A percentile compares a stretch with the other conserved stretches of the same genome.
These are phyloP conservation scores for Aspergillus sp. DNA, from an alignment of 2,329 filamentous ascomycete genomes.

Conservation along the genomic window DNA sequence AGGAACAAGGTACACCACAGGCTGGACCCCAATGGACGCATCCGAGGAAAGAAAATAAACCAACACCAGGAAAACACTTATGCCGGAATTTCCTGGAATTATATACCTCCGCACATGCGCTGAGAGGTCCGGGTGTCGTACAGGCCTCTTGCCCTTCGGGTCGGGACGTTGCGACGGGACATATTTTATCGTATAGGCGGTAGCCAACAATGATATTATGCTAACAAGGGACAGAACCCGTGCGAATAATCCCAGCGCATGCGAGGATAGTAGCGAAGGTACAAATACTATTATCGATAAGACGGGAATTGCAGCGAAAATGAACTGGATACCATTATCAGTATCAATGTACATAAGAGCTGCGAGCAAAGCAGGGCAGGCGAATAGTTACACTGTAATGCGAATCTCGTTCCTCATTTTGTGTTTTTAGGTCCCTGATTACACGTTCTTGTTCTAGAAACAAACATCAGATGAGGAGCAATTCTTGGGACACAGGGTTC, in stretches of 20 bases:
- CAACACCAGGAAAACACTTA: conserved; percentile 32
- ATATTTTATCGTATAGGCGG: conserved; percentile 39
- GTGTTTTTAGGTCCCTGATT: conserved; percentile 35
- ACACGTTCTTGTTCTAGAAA: conserved; percentile 43
- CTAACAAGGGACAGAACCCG: conserved; percentile 32
- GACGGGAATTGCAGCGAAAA: conserved; percentile 41
- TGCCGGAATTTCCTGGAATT: conserved; percentile 26
- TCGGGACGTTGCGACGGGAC: conserved; percentile 27
- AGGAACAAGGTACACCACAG: conserved; percentile 37
- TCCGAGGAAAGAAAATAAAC: conserved; percentile 24
- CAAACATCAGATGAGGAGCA: neutral
- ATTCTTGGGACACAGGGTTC: neutral
- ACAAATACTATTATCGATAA: conserved; percentile 32
- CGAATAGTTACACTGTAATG: conserved; percentile 38
- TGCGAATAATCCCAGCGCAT: conserved; percentile 17
- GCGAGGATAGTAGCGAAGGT: conserved; percentile 28
- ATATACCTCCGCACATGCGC: conserved; percentile 24
- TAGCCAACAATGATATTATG: conserved; percentile 37
- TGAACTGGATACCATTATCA: conserved; percentile 20
- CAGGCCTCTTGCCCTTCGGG: conserved; percentile 30
- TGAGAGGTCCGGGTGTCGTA: conserved; percentile 20
- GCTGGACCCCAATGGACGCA: conserved; percentile 20
- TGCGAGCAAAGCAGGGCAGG: neutral
- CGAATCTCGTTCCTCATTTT: conserved; percentile 40
- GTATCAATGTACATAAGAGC: neutral